Evolutionary conservation across 495 filamentous ascomycete species (phyloP), one percentile per base, ranked within the genome.

Genomic region (Amorphotheca resinae): DNA sequence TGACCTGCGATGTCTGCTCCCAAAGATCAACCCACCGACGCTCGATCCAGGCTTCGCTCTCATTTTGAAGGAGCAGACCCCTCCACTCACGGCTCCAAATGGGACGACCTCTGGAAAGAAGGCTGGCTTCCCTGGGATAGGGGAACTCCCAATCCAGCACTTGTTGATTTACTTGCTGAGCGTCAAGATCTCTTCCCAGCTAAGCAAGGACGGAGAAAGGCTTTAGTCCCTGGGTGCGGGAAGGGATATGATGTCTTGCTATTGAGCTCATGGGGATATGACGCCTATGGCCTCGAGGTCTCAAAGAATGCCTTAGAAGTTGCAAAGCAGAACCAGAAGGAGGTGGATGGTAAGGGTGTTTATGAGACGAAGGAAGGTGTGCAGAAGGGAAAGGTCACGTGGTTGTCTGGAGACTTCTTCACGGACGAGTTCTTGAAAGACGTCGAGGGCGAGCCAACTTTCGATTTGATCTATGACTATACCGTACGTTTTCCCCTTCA

Each of bases 381-480:
- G 22, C 70, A 70, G 9, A 62, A 59, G 21, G 84, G 84, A 0
- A 63, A 48, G 1, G 66, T 74, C 18, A 72, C 61, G 18, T 84
- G 78, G 62, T 46, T 87, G 5, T 42, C 60, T 12, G 83, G 77
- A 6, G 79, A 89, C 53, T 93, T 88, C 60, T 93, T 89, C 46
- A 62, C 64, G 38, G 66, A 79, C 49, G 72, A 65, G 9, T 87
- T 80, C 72, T 44, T 68, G 44, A 47, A 65, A 32, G 60, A 67
- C 15, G 56, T 68, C 2, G 48, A 60, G n/a, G 60, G 62, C 12
- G 65, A 68, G 45, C 66, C 59, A 9, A 56, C 50, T 23, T 87
- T 87, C 62, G 83, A 93, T 63, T 54, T 91, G 20, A 76, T 89
- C 30, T 91, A 86, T 64, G 85, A 91, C 59, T 87, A 88, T 56